These are phyloP conservation scores for Lotmaria passim DNA, from an alignment of 208 protist species.

Conservation along the genomic window DNA sequence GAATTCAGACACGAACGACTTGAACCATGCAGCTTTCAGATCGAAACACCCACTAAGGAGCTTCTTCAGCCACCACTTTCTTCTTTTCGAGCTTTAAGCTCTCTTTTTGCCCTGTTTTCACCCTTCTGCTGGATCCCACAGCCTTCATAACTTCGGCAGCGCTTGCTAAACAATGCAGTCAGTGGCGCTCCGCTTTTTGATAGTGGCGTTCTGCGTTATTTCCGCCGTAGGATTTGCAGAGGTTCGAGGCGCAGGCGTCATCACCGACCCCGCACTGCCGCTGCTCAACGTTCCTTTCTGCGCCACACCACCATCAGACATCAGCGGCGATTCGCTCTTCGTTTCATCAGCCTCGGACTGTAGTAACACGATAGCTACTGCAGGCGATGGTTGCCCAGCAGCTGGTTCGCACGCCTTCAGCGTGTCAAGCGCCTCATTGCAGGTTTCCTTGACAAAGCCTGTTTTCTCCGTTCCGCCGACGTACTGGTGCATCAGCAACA, in stretches of 20 bases:
- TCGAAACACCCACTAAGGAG: no score
- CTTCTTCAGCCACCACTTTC: no score
- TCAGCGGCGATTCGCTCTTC: neutral
- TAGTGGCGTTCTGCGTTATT: neutral
- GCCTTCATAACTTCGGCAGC: neutral
- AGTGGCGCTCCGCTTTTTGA: neutral
- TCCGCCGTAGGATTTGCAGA: neutral
- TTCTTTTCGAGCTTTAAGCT: no score
- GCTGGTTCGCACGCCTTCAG: neutral
- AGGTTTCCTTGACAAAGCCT: neutral
- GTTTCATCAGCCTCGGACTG: neutral
- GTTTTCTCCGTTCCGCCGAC: neutral
- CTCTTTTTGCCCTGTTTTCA: neutral
- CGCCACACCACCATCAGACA: neutral
- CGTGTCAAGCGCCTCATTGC: neutral
- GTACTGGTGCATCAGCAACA: slow-evolving; percentile 5
- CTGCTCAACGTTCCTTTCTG: slow-evolving; percentile 19
- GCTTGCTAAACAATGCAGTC: no score
- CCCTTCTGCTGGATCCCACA: no score
- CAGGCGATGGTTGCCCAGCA: neutral
- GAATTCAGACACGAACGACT: no score
- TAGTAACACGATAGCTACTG: neutral
- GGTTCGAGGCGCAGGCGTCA: neutral
- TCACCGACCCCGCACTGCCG: slow-evolving; percentile 16
- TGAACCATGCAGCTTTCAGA: no score